Conservation (phyloP, 306 rosid genomes). For the Mimosa bimucronata region DNA sequence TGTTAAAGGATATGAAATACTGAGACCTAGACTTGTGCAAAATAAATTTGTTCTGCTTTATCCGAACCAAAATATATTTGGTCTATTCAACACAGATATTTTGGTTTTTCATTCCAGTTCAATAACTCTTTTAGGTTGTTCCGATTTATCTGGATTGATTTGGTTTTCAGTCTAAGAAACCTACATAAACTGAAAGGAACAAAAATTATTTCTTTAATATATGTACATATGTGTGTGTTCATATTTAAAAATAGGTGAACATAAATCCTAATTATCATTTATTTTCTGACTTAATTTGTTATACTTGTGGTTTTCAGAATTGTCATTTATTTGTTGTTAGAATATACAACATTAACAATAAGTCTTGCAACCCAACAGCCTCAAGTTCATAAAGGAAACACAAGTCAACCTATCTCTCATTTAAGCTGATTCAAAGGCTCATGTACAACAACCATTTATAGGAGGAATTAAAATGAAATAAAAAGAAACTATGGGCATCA, state of each 20-base stretch:
- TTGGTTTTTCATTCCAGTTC: background rate
- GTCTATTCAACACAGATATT: background rate
- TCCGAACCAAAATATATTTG: background rate
- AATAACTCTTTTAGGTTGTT: background rate
- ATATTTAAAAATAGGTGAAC: too few relatives aligned
- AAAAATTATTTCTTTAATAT: too few relatives aligned
- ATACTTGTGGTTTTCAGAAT: background rate
- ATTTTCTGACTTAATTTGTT: too few relatives aligned
- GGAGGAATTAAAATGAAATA: background rate
- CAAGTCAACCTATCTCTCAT: background rate
- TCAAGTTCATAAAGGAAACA: constrained; percentile 20
- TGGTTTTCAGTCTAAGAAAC: background rate
- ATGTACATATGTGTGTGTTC: background rate
- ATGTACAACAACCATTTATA: background rate
- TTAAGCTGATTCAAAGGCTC: background rate
- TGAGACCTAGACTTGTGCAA: background rate
- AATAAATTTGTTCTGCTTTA: background rate
- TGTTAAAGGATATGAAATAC: background rate
- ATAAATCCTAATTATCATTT: too few relatives aligned
- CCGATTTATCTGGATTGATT: background rate
- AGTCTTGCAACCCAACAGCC: background rate
- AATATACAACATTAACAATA: background rate
- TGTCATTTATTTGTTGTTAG: background rate
- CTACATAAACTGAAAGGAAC: background rate
- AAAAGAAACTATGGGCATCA: constrained; percentile 18